Evolutionary conservation across 2,329 filamentous ascomycete genomes (phyloP), one percentile per base, ranked within the genome.

Genomic region (Cytospora schulzeri): DNA sequence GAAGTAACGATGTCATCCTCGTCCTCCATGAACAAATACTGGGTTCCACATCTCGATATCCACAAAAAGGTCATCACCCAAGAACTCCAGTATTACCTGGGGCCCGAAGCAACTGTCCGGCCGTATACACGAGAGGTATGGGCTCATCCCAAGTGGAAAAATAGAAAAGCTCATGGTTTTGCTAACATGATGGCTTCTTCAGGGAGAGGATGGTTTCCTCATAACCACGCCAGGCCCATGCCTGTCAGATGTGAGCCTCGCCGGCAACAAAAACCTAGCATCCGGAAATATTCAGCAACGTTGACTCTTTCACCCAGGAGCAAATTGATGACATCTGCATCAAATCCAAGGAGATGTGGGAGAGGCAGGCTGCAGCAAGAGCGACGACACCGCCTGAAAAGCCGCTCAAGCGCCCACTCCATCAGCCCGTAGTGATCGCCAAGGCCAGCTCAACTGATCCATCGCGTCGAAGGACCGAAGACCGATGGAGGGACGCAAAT

Each of bases 301-400:
- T 65, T 73, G 63, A 73, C 63, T 62, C 38, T 67, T 63, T 56
- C 57, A 63, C 50, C 62, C 70, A 87, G 85, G 84, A 86, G 75
- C 85, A 87, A 78, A 87, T 87, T 68, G 83, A 87, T 70, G 85
- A 87, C 69, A 85, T 87, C 62, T 87, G 85, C 73, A 74, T 78
- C 66, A 86, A 86, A 72, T 86, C 84, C 41, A 84, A 79, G 67
- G 82, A 85, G 62, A 76, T 84, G 66, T 87, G 83, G 83, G 82
- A 86, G 68, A 81, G 76, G 68, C 82, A 86, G 72, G 82, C 81
- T 19, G 82, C 82, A 17, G 83, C 82, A 50, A 80, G 80, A 67
- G 73, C 77, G 58, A 76, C 79, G 58, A 50, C 38, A 19, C 58
- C 71, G 17, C 78, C 79, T 61, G 77, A 78, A 41, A 83, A 81